Evolutionary conservation across 805 yeast species (phyloP), one percentile per base, ranked within the genome.

Genomic region (Candida methanosorbosa): DNA sequence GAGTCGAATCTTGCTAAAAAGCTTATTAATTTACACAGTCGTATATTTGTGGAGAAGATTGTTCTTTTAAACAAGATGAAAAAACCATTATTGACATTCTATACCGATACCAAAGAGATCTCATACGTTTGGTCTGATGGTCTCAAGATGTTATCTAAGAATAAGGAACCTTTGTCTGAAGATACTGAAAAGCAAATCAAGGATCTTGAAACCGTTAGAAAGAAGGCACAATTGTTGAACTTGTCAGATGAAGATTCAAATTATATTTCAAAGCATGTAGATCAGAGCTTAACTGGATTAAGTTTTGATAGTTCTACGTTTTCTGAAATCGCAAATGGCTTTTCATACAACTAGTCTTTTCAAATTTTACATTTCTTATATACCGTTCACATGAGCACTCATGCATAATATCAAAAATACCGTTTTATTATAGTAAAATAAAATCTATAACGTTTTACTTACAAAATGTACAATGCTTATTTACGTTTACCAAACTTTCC

Each of bases 51-150:
- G 45, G 77, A 75, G 33, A 75, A 69, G 46, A 74, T 80, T 34
- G 61, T 72, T 1, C 52, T 80, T 15, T 40, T 66, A 11, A 75
- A 65, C 44, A 49, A 66, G 45, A 49, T 56, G 25, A 57, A 57
- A 24, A 64, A 66, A 28, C 49, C 59, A 15, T 43, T 76, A 9
- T 63, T 83, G 36, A 54, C 66, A n/a, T 79, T 83, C 46, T 83
- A 69, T 50, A 72, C 83, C 12, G 88, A 81, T 38, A 78, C 84
- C 2, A 70, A 71, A 42, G 84, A 79, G 32, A 68, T 74, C 32
- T 75, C 80, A 29, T 73, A 71, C 35, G 72, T 78, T 7, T 85
- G 94, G 94, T 59, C 80, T 24, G 94, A 85, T 56, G 95, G 94
- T 0, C 54, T 84, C 36, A 75, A 73, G 46, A 58, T 75, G 50